Conservation (phyloP, 495 filamentous ascomycete species). For the Neurospora sp. region DNA sequence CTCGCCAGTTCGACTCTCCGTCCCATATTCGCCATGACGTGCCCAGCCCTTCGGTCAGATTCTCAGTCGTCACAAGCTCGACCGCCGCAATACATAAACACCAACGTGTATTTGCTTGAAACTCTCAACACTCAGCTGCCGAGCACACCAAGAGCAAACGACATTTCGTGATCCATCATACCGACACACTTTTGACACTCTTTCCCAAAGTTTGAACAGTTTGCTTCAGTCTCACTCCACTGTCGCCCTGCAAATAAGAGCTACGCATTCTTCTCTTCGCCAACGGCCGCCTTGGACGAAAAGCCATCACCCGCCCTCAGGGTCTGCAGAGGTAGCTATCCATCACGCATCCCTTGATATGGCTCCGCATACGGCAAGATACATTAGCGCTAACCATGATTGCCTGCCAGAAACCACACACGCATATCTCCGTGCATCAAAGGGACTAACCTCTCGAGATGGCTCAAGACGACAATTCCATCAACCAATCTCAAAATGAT, state of each 20-base stretch:
- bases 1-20: background rate
- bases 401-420: background rate
- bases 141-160: too few relatives aligned
- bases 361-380: background rate
- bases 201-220: background rate
- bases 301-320: background rate
- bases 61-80: background rate
- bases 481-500: constrained; percentile 3
- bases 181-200: background rate
- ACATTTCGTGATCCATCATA: too few relatives aligned
- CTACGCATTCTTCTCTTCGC: background rate
- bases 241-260: background rate
- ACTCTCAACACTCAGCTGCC: too few relatives aligned
- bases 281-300: background rate
- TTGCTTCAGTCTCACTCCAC: background rate
- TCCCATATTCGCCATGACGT: background rate
- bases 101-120: background rate
- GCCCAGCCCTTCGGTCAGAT: background rate
- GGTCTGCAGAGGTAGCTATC: background rate
- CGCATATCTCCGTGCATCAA: background rate
- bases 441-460: background rate
- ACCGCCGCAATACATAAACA: background rate
- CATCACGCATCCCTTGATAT: background rate
- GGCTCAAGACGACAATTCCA: constrained; percentile 7
- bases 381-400: background rate